Evolutionary conservation across 2,329 filamentous ascomycete species (phyloP).

Genomic region (Phyllosticta citrichinensis): DNA sequence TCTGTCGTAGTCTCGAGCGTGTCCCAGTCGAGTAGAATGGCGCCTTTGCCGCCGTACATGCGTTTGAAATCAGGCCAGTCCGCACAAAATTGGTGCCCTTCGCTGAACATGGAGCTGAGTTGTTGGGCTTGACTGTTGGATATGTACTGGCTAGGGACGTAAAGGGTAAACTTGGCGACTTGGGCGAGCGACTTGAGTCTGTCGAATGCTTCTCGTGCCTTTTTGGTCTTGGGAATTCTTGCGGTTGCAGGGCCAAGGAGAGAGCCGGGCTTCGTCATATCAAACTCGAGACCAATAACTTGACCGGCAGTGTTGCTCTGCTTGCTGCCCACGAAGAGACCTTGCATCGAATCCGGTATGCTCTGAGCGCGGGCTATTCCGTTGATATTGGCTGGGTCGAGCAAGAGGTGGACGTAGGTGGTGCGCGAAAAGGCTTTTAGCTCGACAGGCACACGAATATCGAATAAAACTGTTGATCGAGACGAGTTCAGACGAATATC

Average conservation of each 20-base stretch:
- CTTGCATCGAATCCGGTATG: neutral
- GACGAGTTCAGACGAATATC: constrained; percentile 1
- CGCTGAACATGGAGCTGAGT: neutral
- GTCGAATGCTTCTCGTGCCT: constrained; percentile 25
- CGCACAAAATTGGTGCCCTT: neutral
- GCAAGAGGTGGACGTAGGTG: neutral
- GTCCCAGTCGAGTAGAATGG: neutral
- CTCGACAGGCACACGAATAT: neutral
- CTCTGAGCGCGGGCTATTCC: neutral
- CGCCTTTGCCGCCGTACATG: neutral
- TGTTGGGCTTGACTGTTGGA: neutral
- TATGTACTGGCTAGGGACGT: neutral
- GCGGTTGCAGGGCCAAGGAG: constrained; percentile 1
- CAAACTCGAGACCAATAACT: neutral
- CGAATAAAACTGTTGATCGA: neutral
- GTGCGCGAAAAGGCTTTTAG: neutral
- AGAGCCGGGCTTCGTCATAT: neutral
- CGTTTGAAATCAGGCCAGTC: neutral
- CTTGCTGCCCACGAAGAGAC: neutral
- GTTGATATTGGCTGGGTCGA: neutral
- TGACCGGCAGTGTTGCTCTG: neutral
- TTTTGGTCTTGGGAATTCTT: constrained; percentile 13
- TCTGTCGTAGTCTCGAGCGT: neutral
- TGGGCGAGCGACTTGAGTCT: constrained; percentile 20
- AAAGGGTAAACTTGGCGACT: neutral